Conservation (phyloP, 2,329 filamentous ascomycete genomes). For the Aspergillus sp. region DNA sequence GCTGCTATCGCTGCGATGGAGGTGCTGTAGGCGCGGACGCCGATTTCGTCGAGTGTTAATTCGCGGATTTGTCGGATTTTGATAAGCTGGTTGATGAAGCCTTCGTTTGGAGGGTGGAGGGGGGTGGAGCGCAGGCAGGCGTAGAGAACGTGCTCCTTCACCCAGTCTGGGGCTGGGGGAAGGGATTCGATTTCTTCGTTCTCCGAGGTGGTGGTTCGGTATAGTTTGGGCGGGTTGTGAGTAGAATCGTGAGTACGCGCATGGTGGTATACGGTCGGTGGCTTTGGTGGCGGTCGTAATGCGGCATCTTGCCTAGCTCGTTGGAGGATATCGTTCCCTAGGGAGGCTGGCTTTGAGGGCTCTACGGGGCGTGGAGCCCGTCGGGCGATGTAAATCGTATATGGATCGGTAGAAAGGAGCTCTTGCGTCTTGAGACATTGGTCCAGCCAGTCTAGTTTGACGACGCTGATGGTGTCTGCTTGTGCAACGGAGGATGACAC, state of each 20-base stretch:
- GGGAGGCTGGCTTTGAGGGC: slow-evolving; percentile 2
- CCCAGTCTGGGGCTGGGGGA: slow-evolving; percentile 71
- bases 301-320: slow-evolving; percentile 55
- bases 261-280: slow-evolving; percentile 21
- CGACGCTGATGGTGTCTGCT: slow-evolving; percentile 48
- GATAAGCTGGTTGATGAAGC: slow-evolving; percentile 72
- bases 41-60: slow-evolving; percentile 74
- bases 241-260: slow-evolving; percentile 23
- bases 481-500: neutral
- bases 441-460: slow-evolving; percentile 58
- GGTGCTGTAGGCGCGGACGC: slow-evolving; percentile 82
- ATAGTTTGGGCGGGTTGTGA: slow-evolving; percentile 50
- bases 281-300: neutral
- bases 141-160: slow-evolving; percentile 64
- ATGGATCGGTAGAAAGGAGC: slow-evolving; percentile 51
- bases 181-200: slow-evolving; percentile 62
- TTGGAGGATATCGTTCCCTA: slow-evolving; percentile 48
- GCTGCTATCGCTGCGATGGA: slow-evolving; percentile 81
- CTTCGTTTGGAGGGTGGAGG: slow-evolving; percentile 67
- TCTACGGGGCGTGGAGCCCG: slow-evolving; percentile 29
- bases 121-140: slow-evolving; percentile 80
- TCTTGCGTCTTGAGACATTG: slow-evolving; percentile 48
- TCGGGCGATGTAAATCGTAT: slow-evolving; percentile 55
- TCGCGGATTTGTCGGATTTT: slow-evolving; percentile 72
- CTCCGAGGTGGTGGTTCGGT: slow-evolving; percentile 75